Evolutionary conservation across 148 eudicot species (phyloP), one percentile per base, ranked within the genome.

Genomic region (Diospyros kaki): DNA sequence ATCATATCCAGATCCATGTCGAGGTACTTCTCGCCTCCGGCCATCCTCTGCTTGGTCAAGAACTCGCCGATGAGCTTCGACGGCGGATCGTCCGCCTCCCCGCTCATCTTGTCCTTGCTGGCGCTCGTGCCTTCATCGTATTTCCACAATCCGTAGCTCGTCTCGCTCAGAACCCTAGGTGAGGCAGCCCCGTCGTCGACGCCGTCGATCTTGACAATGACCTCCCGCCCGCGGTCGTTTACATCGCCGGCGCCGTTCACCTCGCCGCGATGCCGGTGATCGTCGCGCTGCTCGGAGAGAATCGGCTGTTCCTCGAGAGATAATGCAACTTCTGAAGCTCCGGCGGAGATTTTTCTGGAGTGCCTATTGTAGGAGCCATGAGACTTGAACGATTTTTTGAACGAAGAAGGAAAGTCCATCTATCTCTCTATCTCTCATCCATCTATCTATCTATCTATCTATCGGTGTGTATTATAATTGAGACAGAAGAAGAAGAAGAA

Each of bases 361-460:
- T 71, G 64, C 14, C 56, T 55, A 4, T 54, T 42, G 11, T 14
- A 8, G 15, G 43, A 43, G 28, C 28, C 28, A 28, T 28, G 28
- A 28, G 28, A 28, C 28, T 28, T 28, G 56, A 73, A 61, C 8
- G 75, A 73, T 59, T 12, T 59, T 17, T 60, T 59, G 5, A 44
- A 17, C 2, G 56, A 59, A 45, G 75, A 59, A 43, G 66, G 55
- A 43, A 73, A 46, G 1, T 78, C 80, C 83, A 77, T 75, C 63
- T 54, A 48, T 28, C 28, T 28, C 28, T 28, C 28, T 28, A 28
- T 28, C 28, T 28, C 28, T 28, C 28, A 28, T 28, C 28, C 28
- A 28, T 28, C 28, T 28, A 28, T 28, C 28, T 28, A 28, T 28
- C 28, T 28, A 28, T 28, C 28, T 28, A 28, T 28, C 28, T 28